These are phyloP conservation scores for Erysimum cheiranthoides DNA, from an alignment of 345 rosid genomes.

Conservation along the genomic window DNA sequence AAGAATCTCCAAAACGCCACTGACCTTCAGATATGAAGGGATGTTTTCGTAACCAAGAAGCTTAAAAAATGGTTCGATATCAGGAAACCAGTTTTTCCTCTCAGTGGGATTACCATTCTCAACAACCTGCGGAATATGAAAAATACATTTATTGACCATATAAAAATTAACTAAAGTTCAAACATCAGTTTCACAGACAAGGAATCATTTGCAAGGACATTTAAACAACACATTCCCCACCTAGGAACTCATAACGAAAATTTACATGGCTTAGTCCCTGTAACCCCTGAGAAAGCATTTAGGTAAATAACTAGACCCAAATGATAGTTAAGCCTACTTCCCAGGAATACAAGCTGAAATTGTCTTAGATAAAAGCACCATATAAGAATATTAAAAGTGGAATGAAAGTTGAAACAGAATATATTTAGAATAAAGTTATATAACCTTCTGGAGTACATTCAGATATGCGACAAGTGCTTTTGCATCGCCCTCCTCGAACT, in stretches of 20 bases:
- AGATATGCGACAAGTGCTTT: slow-evolving; percentile 95
- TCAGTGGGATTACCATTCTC: slow-evolving; percentile 86
- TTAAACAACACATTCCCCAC: slow-evolving; percentile 14
- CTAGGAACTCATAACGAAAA: background rate
- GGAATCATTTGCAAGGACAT: slow-evolving; percentile 4
- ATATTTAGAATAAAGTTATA: slow-evolving; percentile 28
- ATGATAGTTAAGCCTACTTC: slow-evolving; percentile 9
- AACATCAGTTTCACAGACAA: slow-evolving; percentile 5
- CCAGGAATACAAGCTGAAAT: background rate
- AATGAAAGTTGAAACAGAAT: slow-evolving; percentile 20
- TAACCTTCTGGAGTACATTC: slow-evolving; percentile 93
- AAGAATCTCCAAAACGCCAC: slow-evolving; percentile 34
- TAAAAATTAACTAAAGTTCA: slow-evolving; percentile 3
- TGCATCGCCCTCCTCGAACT: slow-evolving; percentile 94
- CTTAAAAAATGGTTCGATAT: slow-evolving; percentile 92
- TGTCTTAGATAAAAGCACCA: background rate
- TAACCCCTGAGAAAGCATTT: background rate
- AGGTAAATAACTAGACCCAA: slow-evolving; percentile 4
- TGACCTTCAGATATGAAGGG: slow-evolving; percentile 91
- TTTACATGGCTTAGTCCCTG: background rate
- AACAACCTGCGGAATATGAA: slow-evolving; percentile 42
- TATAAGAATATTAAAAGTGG: background rate
- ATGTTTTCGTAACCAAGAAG: slow-evolving; percentile 96
- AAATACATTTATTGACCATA: slow-evolving; percentile 10
- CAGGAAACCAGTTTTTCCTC: slow-evolving; percentile 90